Evolutionary conservation across 352 stramenopile species (phyloP).

Genomic region (Phytopythium boreale): DNA sequence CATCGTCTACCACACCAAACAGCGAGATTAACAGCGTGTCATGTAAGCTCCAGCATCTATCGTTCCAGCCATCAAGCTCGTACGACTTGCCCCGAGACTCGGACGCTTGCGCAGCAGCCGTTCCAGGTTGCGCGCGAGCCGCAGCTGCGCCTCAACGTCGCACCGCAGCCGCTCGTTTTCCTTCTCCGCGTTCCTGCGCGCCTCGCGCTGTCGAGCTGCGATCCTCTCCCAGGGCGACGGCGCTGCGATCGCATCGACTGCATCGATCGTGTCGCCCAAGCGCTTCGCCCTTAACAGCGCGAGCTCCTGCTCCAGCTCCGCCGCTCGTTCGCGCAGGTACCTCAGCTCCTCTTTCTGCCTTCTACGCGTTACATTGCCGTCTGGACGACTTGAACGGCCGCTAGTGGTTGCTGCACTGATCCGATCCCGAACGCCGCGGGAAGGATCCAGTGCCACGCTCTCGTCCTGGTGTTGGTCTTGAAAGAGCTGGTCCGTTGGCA

Average conservation of each 20-base stretch:
- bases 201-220: constrained; percentile 8
- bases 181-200: constrained; percentile 7
- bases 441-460: not conserved
- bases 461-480: too few species aligned
- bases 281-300: not conserved
- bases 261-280: not conserved
- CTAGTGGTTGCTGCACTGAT: too few species aligned
- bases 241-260: not conserved
- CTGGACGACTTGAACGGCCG: not conserved
- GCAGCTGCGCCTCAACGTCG: constrained; percentile 9
- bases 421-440: too few species aligned
- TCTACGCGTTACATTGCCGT: not conserved
- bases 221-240: constrained; percentile 4
- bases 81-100: not conserved
- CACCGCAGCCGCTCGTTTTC: constrained; percentile 11
- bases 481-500: too few species aligned
- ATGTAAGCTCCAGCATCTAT: not conserved
- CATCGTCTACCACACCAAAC: not conserved
- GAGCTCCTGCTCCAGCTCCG: constrained; percentile 2
- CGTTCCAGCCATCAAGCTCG: too few species aligned
- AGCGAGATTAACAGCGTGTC: not conserved
- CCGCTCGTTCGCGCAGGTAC: not conserved
- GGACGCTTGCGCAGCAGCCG: constrained; percentile 4
- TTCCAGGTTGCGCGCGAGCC: constrained; percentile 9
- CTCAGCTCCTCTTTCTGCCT: not conserved